phyloP scores from a whole-genome alignment of 2,329 filamentous ascomycete species.

The Fusarium avenaceum region DNA sequence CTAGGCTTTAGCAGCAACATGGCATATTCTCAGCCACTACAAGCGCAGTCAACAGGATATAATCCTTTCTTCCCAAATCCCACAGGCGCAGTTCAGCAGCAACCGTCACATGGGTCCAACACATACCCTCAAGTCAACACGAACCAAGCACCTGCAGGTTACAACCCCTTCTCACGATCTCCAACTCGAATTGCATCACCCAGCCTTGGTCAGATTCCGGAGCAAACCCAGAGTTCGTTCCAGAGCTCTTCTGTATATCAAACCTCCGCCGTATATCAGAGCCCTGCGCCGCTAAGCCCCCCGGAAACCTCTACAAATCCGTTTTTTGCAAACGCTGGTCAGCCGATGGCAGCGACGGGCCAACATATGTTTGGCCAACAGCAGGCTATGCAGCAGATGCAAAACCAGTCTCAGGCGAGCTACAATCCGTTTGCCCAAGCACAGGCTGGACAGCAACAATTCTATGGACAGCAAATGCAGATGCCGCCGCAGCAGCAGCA shows the following conservation, averaged over 20 bases:
- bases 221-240: constrained; percentile 64
- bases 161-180: constrained; percentile 65
- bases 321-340: constrained; percentile 53
- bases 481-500: constrained; percentile 46
- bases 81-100: constrained; percentile 51
- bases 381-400: constrained; percentile 34
- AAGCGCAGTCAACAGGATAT: constrained; percentile 59
- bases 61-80: constrained; percentile 66
- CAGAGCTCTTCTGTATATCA: constrained; percentile 52
- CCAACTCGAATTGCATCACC: constrained; percentile 66
- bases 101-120: constrained; percentile 52
- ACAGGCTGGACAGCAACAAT: constrained; percentile 41
- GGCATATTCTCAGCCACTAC: constrained; percentile 58
- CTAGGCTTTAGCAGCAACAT: constrained; percentile 60
- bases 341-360: constrained; percentile 46
- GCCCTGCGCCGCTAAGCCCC: constrained; percentile 44
- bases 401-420: constrained; percentile 30
- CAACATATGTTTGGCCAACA: constrained; percentile 51
- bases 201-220: constrained; percentile 65
- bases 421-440: constrained; percentile 51
- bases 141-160: constrained; percentile 52
- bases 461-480: constrained; percentile 43
- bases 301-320: constrained; percentile 54
- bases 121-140: constrained; percentile 57
- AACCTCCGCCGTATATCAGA: constrained; percentile 53